Evolutionary conservation across 208 protist species (phyloP).

Genomic region (Novymonas esmeraldas): DNA sequence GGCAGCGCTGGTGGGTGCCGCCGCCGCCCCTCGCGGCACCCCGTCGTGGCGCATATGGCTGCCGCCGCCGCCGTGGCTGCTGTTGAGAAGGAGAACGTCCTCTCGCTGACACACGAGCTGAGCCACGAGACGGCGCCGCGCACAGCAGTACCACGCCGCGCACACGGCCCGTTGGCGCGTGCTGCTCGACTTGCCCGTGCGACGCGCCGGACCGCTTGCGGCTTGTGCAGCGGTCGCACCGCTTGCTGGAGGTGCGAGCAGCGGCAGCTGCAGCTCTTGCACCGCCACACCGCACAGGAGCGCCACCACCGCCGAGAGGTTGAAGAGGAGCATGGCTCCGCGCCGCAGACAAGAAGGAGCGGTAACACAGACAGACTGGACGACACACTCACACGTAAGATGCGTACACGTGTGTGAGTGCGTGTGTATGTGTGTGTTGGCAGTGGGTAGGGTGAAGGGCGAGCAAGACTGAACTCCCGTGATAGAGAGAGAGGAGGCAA

Average conservation of each 20-base stretch:
- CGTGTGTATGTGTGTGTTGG: too few relatives aligned
- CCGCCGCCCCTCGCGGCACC: background rate
- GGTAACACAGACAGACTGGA: background rate
- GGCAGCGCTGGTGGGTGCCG: too few relatives aligned
- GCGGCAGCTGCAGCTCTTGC: constrained; percentile 9
- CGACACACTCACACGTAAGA: too few relatives aligned
- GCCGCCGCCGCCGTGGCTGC: too few relatives aligned
- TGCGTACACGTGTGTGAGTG: background rate
- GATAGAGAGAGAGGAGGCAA: too few relatives aligned
- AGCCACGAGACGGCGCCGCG: background rate
- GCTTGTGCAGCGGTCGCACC: background rate
- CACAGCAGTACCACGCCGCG: background rate
- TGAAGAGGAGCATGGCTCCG: background rate
- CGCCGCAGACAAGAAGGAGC: background rate
- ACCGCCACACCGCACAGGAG: constrained; percentile 15
- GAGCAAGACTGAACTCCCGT: too few relatives aligned
- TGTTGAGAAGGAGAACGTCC: background rate
- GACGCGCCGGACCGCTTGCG: background rate
- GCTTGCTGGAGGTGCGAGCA: background rate
- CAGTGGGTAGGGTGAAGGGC: too few relatives aligned
- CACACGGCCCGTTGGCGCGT: background rate
- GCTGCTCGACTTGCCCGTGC: background rate
- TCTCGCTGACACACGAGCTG: background rate
- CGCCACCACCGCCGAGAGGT: constrained; percentile 9
- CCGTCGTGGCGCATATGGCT: too few relatives aligned